Evolutionary conservation across 108 stramenopile species (phyloP), one percentile per base, ranked within the genome.

Genomic region (Skeletonema grethae): DNA sequence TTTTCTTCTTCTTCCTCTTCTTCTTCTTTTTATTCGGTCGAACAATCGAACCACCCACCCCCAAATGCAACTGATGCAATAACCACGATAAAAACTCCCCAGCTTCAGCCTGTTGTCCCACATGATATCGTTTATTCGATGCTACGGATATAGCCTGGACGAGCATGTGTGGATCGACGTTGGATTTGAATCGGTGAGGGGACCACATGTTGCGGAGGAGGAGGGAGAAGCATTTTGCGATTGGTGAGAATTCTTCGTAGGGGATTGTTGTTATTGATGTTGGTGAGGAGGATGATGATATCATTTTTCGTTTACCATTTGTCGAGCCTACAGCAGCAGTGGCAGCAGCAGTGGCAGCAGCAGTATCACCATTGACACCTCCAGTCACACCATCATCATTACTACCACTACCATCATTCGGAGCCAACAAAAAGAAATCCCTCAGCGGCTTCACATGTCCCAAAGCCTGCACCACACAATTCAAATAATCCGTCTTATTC

Each of bases 11-110:
- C 16, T 31, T 35, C 39, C 16, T 75, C 45, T 69, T 76, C 67
- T 57, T 77, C 36, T 64, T 79, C 63, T 63, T 70, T 68, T 78
- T 87, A 18, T 83, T 72, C 1, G 67, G 57, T 11, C 30, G 16
- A 61, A 84, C 84, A 36, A 50, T 5, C 7, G 53, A 86, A 34
- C 94, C 86, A 10, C 90, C 87, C 35, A 96, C 68, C 10, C 94
- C 96, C 29, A 90, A 22, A 82, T 99, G 98, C 32, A 99, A 78
- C 61, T 88, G 84, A 73, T 98, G 90, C 65, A 99, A 72, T 7
- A 99, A 82, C 99, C 99, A 99, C 3, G 95, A 80, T 82, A 98
- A 65, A 45, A 98, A 96, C 62, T 99, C 97, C 16, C 92, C 94
- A 22, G 93, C 95, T 50, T 99, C 98, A 4, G 89, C 86, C 73